Evolutionary conservation across 1,139 yeast species (phyloP).

Genomic region (Zygosaccharomyces sapae): DNA sequence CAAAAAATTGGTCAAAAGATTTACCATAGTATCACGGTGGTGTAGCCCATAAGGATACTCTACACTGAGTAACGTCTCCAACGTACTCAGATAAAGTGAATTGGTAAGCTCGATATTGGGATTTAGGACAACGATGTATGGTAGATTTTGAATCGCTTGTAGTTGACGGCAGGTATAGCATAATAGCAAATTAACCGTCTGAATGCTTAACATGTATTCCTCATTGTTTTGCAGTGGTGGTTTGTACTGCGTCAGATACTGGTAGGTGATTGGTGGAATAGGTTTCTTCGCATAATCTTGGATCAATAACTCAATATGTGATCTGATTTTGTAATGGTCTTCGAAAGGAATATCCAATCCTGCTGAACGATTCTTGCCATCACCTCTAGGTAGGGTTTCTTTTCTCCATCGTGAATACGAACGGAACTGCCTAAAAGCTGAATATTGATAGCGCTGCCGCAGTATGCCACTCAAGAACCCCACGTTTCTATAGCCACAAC

Average conservation of each 20-base stretch:
- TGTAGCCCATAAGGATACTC: slow-evolving; percentile 46
- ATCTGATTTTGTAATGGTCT: slow-evolving; percentile 31
- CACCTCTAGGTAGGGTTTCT: slow-evolving; percentile 5
- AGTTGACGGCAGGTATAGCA: slow-evolving; percentile 50
- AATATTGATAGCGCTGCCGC: neutral
- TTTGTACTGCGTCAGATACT: slow-evolving; percentile 27
- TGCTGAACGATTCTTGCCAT: slow-evolving; percentile 7
- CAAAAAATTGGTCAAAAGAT: slow-evolving; percentile 54
- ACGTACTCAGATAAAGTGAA: slow-evolving; percentile 64
- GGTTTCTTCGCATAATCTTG: slow-evolving; percentile 33
- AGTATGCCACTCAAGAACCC: neutral
- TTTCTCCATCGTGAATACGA: slow-evolving; percentile 6
- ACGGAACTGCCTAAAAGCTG: slow-evolving; percentile 2
- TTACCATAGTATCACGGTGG: slow-evolving; percentile 51
- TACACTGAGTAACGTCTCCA: slow-evolving; percentile 54
- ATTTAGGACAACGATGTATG: slow-evolving; percentile 78
- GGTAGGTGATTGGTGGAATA: slow-evolving; percentile 27
- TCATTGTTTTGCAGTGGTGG: slow-evolving; percentile 28
- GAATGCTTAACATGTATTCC: slow-evolving; percentile 31
- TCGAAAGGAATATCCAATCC: slow-evolving; percentile 19
- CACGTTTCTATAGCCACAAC: neutral
- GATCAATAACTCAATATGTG: slow-evolving; percentile 32
- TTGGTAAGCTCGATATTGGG: slow-evolving; percentile 87
- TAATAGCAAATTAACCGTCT: slow-evolving; percentile 45
- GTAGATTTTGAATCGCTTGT: slow-evolving; percentile 64